A percentile compares a stretch with the other conserved stretches of the same genome.
Evolutionary conservation across 768 basidiomycete genomes (phyloP).

Genomic region (Mycena polygramma): DNA sequence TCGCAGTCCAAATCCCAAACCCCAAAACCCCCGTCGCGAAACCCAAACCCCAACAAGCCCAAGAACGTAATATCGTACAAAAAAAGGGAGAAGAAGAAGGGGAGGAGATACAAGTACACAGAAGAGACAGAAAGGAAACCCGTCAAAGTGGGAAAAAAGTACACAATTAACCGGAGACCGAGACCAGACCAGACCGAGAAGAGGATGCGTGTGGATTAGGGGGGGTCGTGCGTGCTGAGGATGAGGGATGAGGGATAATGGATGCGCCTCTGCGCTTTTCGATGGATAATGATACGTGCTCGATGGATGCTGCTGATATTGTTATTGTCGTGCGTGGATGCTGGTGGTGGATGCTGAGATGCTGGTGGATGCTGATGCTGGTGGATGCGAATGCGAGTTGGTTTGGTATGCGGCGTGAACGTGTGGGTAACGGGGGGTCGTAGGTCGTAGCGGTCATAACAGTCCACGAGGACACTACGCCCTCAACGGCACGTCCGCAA

Average conservation of each 20-base stretch:
- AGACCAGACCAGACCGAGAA: background rate
- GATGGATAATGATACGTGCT: slow-evolving; percentile 6
- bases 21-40: no score
- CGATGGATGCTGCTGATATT: no score
- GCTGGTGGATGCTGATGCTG: background rate
- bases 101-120: no score
- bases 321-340: no score
- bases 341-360: background rate
- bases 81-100: no score
- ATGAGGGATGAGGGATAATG: background rate
- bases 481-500: slow-evolving; percentile 46
- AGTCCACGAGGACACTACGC: background rate
- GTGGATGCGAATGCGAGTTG: background rate
- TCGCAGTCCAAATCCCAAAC: no score
- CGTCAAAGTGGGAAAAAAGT: no score
- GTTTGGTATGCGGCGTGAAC: slow-evolving; percentile 23
- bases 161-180: background rate
- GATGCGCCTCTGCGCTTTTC: slow-evolving; percentile 7
- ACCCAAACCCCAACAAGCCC: no score
- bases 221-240: no score
- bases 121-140: no score
- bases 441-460: slow-evolving; percentile 22
- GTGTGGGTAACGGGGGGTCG: slow-evolving; percentile 1
- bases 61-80: no score
- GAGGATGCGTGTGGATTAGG: background rate